Evolutionary conservation across 2,329 filamentous ascomycete genomes (phyloP).

Genomic region (Tolypocladium capitatum): DNA sequence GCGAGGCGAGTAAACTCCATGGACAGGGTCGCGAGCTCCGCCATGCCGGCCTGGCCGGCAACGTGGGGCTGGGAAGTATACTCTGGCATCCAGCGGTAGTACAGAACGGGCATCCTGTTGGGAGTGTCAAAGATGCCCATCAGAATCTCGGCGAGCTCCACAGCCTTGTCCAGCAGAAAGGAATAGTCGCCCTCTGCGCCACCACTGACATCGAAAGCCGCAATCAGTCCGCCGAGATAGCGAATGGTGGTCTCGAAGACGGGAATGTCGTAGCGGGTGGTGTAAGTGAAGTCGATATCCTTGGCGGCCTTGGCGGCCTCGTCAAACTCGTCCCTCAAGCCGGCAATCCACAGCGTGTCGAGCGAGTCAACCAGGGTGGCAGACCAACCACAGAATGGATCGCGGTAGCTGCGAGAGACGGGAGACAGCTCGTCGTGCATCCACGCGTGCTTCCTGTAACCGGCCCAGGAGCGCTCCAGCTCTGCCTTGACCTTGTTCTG

Average conservation of each 20-base stretch:
- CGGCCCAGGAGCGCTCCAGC: conserved; percentile 66
- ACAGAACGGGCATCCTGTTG: conserved; percentile 80
- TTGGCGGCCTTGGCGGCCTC: conserved; percentile 58
- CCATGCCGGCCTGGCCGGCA: conserved; percentile 44
- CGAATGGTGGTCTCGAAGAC: conserved; percentile 88
- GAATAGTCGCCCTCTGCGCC: conserved; percentile 41
- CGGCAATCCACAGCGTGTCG: conserved; percentile 83
- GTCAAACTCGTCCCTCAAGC: conserved; percentile 63
- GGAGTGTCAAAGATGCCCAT: conserved; percentile 83
- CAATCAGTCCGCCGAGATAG: conserved; percentile 75
- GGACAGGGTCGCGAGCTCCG: conserved; percentile 67
- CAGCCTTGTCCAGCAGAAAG: conserved; percentile 62
- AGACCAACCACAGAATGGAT: conserved; percentile 87
- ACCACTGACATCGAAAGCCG: conserved; percentile 75
- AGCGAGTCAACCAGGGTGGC: conserved; percentile 73
- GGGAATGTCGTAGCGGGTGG: conserved; percentile 55
- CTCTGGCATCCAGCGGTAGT: conserved; percentile 63
- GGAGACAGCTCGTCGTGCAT: conserved; percentile 77
- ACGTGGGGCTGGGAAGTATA: conserved; percentile 50
- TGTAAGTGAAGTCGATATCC: conserved; percentile 73
- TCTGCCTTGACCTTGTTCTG: conserved; percentile 57
- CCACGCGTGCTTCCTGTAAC: conserved; percentile 71
- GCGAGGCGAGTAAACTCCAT: conserved; percentile 85
- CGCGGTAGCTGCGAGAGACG: conserved; percentile 49
- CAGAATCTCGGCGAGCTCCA: conserved; percentile 66